Evolutionary conservation across 1,284 basidiomycete genomes (phyloP).

Genomic region (Ceraceosorus bombacis): DNA sequence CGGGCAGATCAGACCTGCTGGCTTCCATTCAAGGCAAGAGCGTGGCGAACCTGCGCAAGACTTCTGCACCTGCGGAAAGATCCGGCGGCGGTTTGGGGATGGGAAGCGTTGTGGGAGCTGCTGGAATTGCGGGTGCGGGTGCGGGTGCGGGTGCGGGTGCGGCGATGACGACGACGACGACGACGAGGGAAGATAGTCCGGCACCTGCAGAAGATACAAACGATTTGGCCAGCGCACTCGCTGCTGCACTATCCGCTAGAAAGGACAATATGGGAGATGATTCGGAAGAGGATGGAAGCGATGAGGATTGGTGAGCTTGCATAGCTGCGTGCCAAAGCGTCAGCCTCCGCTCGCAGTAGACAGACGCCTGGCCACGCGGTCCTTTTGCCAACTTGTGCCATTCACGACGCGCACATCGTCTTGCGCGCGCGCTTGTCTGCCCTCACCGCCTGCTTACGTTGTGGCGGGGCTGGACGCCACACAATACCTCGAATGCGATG

Average conservation of each 20-base stretch:
- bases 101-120: constrained; percentile 8
- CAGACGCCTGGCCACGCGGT: too few species aligned
- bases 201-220: constrained; percentile 11
- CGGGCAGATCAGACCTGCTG: constrained; percentile 56
- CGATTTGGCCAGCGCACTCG: constrained; percentile 62
- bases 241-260: constrained; percentile 63
- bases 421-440: too few species aligned
- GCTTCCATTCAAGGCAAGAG: constrained; percentile 64
- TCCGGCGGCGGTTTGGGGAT: too few species aligned
- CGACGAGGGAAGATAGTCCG: too few species aligned
- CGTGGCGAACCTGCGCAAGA: constrained; percentile 67
- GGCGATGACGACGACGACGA: constrained; percentile 4
- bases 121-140: constrained; percentile 16
- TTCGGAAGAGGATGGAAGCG: constrained; percentile 76
- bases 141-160: constrained; percentile 16
- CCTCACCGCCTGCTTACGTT: too few species aligned
- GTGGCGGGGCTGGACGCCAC: too few species aligned
- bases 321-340: too few species aligned
- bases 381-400: too few species aligned
- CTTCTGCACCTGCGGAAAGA: constrained; percentile 20
- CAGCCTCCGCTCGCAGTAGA: too few species aligned
- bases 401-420: too few species aligned
- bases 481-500: too few species aligned
- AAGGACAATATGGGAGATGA: constrained; percentile 84
- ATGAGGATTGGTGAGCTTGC: constrained; percentile 42